Evolutionary conservation across 140 eudicot species (phyloP), one percentile per base, ranked within the genome.

Genomic region (Cichorium intybus): DNA sequence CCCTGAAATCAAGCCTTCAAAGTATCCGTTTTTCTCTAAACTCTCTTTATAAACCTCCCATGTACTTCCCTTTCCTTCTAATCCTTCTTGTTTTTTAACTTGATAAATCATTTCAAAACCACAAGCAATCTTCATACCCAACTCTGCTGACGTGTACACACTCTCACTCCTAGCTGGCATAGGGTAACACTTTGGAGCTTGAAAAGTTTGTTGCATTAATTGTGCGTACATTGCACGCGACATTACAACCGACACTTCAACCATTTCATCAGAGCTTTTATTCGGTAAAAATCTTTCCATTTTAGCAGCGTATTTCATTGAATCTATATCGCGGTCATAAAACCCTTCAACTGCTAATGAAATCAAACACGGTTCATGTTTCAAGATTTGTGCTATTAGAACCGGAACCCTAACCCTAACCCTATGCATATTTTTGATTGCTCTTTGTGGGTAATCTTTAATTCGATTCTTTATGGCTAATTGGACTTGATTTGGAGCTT

Each of bases 51-150:
- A 92, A 10, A 81, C 90, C 71, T 92, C 93, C 96, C 95, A 92
- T 0, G 95, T 81, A 47, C 87, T 64, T 51, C 96, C 95, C 65
- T 84, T 92, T 70, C 96, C 98, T 69, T 88, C 93, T 27, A 68
- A 76, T 22, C 87, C 90, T 0, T 88, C 77, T 56, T 56, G 82
- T 74, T 75, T 83, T 73, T 82, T 83, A 69, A 70, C 41, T 75
- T 88, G 96, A 83, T 92, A 92, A 78, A 92, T 73, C 98, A 92
- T 92, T 71, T 92, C 98, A 66, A 92, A 77, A 67, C 98, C 98
- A 50, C 98, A 92, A 4, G 95, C 82, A 24, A 92, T 88, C 86
- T 92, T 92, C 98, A 92, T 92, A 37, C 96, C 98, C 60, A 92
- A 71, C 27, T 92, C 98, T 1, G 98, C 98, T 72, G 84, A 89